phyloP scores from a whole-genome alignment of 495 filamentous ascomycete species.

The Neurospora sp. region DNA sequence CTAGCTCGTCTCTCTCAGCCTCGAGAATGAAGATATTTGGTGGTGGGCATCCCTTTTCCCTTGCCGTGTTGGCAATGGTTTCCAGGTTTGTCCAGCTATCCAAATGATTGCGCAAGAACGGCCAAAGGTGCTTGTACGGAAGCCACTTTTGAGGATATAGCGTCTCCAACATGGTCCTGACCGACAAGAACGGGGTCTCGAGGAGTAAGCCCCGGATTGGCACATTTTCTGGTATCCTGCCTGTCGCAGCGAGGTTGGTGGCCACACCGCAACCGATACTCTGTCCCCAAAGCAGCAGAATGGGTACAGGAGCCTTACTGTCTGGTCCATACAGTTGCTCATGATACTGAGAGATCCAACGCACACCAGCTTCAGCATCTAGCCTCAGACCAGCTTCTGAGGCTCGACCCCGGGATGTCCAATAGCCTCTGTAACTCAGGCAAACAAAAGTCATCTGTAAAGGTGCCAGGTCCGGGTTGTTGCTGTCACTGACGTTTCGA shows the following conservation, averaged over 20 bases:
- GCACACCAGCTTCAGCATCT: conserved; percentile 51
- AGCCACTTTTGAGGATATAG: conserved; percentile 79
- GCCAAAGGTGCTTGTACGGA: conserved; percentile 50
- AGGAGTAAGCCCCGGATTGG: conserved; percentile 45
- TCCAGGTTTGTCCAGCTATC: conserved; percentile 35
- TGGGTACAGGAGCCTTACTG: conserved; percentile 13
- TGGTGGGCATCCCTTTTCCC: conserved; percentile 2
- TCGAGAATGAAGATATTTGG: conserved; percentile 48
- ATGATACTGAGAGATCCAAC: conserved; percentile 38
- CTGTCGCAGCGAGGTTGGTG: conserved; percentile 32
- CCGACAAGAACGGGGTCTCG: conserved; percentile 67
- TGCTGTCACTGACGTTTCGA: conserved; percentile 27
- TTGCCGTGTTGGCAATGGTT: conserved; percentile 18
- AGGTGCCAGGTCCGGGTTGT: conserved; percentile 4
- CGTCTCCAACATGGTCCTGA: conserved; percentile 60
- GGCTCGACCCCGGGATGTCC: conserved; percentile 61
- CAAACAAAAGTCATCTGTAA: conserved; percentile 47
- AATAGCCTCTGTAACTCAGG: conserved; percentile 67
- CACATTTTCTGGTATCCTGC: conserved; percentile 9
- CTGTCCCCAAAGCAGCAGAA: conserved; percentile 70
- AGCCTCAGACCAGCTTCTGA: conserved; percentile 54
- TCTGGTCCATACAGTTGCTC: conserved; percentile 10
- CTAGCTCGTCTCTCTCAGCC: conserved; percentile 58
- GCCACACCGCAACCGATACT: conserved; percentile 59
- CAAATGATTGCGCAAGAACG: conserved; percentile 36